Conservation (phyloP, 345 rosid genomes). For the Carallia brachiata region DNA sequence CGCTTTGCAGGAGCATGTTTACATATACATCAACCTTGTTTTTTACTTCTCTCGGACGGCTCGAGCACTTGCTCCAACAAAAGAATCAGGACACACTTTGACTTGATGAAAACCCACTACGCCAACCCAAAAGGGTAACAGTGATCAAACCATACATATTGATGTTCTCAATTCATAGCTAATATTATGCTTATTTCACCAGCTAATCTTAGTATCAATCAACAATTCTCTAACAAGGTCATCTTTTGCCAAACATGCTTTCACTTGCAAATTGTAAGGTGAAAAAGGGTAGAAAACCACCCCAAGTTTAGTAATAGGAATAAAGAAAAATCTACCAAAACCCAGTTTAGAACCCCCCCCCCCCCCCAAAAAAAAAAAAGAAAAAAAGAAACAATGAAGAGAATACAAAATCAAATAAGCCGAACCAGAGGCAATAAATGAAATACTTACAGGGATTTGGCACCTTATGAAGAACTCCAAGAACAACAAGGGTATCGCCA, state of each 20-base stretch:
- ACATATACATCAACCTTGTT: conserved; percentile 39
- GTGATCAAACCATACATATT: neutral
- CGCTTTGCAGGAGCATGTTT: conserved; percentile 43
- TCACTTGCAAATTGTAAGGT: too few relatives aligned
- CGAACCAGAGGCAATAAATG: neutral
- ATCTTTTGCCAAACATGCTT: neutral
- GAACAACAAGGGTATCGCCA: conserved; percentile 49
- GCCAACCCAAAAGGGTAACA: conserved; percentile 14
- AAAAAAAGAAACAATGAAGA: too few relatives aligned
- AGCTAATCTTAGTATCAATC: neutral
- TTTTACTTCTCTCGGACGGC: conserved; percentile 49
- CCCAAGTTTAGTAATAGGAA: too few relatives aligned
- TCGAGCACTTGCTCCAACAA: conserved; percentile 35
- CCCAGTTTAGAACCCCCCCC: neutral
- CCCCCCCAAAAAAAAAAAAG: neutral
- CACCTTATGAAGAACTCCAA: conserved; percentile 51
- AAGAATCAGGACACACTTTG: conserved; percentile 29
- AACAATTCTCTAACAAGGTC: neutral
- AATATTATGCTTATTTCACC: neutral
- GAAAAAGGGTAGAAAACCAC: too few relatives aligned
- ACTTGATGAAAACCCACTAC: conserved; percentile 60
- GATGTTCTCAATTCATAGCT: neutral
- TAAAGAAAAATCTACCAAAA: neutral
- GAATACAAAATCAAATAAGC: too few relatives aligned
- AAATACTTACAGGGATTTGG: conserved; percentile 52